Evolutionary conservation across 495 filamentous ascomycete genomes (phyloP).

Genomic region (Pyronema domesticum): DNA sequence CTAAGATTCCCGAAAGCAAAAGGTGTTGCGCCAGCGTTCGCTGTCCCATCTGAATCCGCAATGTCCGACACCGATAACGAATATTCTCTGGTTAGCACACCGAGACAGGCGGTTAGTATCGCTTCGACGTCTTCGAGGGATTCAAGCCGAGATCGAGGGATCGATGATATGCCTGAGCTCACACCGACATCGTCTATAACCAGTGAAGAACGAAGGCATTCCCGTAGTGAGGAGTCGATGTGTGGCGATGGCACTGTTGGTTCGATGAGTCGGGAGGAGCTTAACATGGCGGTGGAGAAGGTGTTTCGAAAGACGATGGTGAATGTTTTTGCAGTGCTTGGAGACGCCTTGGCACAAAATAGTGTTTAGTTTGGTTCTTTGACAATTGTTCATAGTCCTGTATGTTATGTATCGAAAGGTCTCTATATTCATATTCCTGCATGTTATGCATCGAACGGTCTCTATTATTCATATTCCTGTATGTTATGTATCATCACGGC

Average conservation of each 20-base stretch:
- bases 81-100: background rate
- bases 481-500: too few relatives aligned
- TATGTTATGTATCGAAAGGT: background rate
- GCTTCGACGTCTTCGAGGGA: background rate
- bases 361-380: background rate
- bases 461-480: background rate
- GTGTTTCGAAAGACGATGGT: background rate
- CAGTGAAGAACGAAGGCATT: too few relatives aligned
- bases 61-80: background rate
- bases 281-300: background rate
- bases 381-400: background rate
- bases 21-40: too few relatives aligned
- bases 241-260: background rate
- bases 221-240: too few relatives aligned
- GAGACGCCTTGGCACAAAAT: background rate
- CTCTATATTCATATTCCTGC: background rate
- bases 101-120: background rate
- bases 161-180: background rate
- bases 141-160: background rate
- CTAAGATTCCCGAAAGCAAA: too few relatives aligned
- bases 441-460: background rate
- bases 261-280: background rate
- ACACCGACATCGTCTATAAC: background rate
- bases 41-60: too few relatives aligned
- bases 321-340: background rate